Base-by-base conservation (phyloP, 2,329 filamentous ascomycete genomes). In the Colletotrichum liaoningense region DNA sequence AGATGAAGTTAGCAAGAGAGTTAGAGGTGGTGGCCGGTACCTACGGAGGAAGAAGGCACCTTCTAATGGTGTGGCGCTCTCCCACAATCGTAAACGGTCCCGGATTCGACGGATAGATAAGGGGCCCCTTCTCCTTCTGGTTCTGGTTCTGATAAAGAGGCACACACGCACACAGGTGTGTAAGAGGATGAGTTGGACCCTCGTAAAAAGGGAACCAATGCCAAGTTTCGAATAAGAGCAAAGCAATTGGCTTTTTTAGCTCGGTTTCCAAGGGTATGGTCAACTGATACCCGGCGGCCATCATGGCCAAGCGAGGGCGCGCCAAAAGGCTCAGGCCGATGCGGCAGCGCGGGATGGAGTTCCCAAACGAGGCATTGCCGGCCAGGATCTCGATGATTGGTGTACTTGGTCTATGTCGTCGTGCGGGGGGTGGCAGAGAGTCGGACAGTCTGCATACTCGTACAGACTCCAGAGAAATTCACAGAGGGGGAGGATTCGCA, bases 261-360 rank as follows among this genome's bases (percentile, higher is more conserved):
- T 49, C 19, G 42, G 16, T 49, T 49, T 49, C 42, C 42, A 49
- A n/a, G 42, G 42, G 58, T 30, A 28, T 19, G 26, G 60, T 57
- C 42, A 60, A 72, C 59, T 54, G 65, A 73, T 64, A 73, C 70
- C 70, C 70, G 66, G 69, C 69, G 66, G 69, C 66, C 66, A 49
- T 69, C 65, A 60, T 16, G 12, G 52, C 30, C 33, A 54, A 64
- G 62, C n/a, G 38, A 54, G 49, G 26, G 5, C 8, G 63, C 63
- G 63, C 35, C 42, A 24, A 49, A 62, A 38, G n/a, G 42, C 38
- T 14, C 49, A 46, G 54, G 66, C 54, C 62, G 59, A 60, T 46
- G 28, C 54, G n/a, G 7, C 42, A 42, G 63, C 52, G 65, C 59
- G 59, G 66, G 69, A 63, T 64, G 69, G 52, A 69, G 26, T 63